Percentiles rank a stretch among this genome's conserved stretches.
phyloP scores from a whole-genome alignment of 208 protist species.

The Naegleria fowleri region DNA sequence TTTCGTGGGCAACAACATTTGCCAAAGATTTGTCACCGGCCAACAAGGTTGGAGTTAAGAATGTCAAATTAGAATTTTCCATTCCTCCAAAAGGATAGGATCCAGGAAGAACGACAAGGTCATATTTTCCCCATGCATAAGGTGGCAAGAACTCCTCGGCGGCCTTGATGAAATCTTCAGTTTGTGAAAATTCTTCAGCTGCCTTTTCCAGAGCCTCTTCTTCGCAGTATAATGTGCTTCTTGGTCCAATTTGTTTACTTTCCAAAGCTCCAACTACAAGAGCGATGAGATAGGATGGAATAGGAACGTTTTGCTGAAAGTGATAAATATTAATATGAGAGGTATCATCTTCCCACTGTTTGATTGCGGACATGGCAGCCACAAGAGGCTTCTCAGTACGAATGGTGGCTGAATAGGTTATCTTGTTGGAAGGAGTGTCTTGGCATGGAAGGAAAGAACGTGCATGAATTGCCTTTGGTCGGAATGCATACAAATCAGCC shows the following conservation, averaged over 20 bases:
- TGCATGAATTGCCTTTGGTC: slow-evolving; percentile 53
- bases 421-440: slow-evolving; percentile 46
- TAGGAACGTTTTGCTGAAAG: slow-evolving; percentile 44
- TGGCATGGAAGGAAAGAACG: slow-evolving; percentile 55
- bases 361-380: slow-evolving; percentile 40
- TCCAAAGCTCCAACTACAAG: slow-evolving; percentile 52
- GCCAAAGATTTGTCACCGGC: slow-evolving; percentile 62
- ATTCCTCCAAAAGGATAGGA: slow-evolving; percentile 79
- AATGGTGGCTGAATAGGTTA: slow-evolving; percentile 32
- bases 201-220: slow-evolving; percentile 48
- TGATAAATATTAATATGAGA: neutral
- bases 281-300: slow-evolving; percentile 59
- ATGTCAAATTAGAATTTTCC: slow-evolving; percentile 61
- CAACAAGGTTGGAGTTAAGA: slow-evolving; percentile 71
- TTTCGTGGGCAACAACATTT: slow-evolving; percentile 73
- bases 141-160: slow-evolving; percentile 54
- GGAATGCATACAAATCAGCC: too few relatives aligned
- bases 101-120: slow-evolving; percentile 67
- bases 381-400: slow-evolving; percentile 9
- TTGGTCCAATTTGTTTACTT: slow-evolving; percentile 39
- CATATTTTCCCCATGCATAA: slow-evolving; percentile 62
- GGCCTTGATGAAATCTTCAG: slow-evolving; percentile 57
- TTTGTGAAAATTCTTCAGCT: slow-evolving; percentile 69
- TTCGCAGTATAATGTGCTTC: slow-evolving; percentile 49
- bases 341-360: neutral